Conservation (phyloP, 306 rosid genomes). For the Medicago ruthenica region DNA sequence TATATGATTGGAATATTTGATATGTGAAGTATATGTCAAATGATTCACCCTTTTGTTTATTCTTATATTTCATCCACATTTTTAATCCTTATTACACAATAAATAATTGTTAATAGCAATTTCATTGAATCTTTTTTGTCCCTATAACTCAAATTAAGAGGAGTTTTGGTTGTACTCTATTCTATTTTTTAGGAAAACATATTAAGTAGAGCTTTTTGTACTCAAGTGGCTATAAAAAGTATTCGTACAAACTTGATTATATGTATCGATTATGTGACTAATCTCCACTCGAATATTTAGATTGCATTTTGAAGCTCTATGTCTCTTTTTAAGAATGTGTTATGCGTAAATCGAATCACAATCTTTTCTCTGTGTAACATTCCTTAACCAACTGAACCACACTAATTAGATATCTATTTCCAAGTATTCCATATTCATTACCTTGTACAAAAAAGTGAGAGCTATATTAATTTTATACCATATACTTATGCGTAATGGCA, state of each 20-base stretch:
- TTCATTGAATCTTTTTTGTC: neutral
- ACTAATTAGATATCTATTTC: neutral
- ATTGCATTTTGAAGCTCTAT: neutral
- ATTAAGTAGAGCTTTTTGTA: no score
- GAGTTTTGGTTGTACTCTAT: neutral
- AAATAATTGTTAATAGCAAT: neutral
- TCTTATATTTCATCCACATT: neutral
- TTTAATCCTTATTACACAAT: neutral
- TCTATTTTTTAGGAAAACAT: neutral
- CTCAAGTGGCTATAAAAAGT: neutral
- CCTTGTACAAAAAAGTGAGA: neutral
- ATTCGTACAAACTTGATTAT: fast-evolving
- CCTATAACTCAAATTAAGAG: neutral
- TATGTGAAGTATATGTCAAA: neutral
- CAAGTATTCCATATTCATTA: neutral
- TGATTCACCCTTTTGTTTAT: neutral
- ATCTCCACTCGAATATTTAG: neutral
- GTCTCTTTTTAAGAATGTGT: neutral
- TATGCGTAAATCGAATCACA: neutral
- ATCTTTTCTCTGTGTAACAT: neutral
- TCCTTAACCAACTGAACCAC: no score
- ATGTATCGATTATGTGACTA: neutral
- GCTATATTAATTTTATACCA: neutral
- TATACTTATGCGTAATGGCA: neutral
- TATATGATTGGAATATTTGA: neutral